Base-by-base conservation (phyloP, 805 yeast species). In the Candida tibetensis region DNA sequence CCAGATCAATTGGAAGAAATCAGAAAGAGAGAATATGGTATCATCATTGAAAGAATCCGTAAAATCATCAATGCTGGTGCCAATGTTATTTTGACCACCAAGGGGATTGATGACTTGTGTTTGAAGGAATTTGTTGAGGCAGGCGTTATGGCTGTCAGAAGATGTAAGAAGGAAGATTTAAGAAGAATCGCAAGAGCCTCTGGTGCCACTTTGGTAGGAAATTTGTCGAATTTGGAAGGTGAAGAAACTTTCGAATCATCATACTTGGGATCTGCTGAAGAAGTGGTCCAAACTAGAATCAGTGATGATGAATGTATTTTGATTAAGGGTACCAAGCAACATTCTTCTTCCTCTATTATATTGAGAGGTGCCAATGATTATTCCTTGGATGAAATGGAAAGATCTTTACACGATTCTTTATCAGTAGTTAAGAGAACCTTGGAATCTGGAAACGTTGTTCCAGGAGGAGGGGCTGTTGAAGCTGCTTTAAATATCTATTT, bases 381-480 rank as follows among this genome's bases (percentile, higher is more conserved):
- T 62, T 82, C 95, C 28, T 75, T 93, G 49, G 99, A 93, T 66
- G 99, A 93, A 71, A 91, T 95, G 98, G 96, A 93, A 69, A 80
- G 99, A 65, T 89, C 98, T 0, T 64, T 95, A 44, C 97, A 88
- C 57, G 99, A 93, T 61, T 86, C 98, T 2, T 72, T 93, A 47
- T 81, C 88, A 31, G 99, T 93, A 26, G 96, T 93, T 26, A 93
- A 93, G 71, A 81, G 99, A 60, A 89, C 98, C 9, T 75, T 95
- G 49, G 99, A 93, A 65, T 81, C 91, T 55, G 98, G 97, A 15
- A 68, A 77, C 49, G 90, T 95, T 41, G 99, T 93, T 4, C 98
- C 99, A 30, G 99, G 99, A 45, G 99, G 99, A 48, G 99, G 99
- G 44, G 95, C 95, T n/a, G 99, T 93, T 25, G 99, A 93, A 68